Base-by-base conservation (phyloP, 1,284 basidiomycete species). In the Leccinum griseonigrum region DNA sequence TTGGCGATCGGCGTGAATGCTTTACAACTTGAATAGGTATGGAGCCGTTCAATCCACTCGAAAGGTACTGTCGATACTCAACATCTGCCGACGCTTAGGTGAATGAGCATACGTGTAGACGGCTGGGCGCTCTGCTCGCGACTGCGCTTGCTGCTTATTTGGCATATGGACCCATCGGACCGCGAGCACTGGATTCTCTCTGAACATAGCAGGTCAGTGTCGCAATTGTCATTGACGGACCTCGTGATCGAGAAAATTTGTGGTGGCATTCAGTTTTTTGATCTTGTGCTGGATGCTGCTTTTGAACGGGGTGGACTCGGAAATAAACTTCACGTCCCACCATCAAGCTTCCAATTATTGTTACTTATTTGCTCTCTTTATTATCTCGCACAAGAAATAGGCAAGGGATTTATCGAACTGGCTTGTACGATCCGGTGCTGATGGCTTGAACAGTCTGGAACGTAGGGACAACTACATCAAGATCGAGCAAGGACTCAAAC, bases 71-170 rank as follows among this genome's bases (percentile, higher is more conserved):
- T 32, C 8, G n/a, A 53, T 10, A 29, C 51, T 53, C 28, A 53
- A 3, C 6, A 28, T 16, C 46, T 43, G 46, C n/a, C 18, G 43
- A 13, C 5, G 10, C 7, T 2, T 14, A 75, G 85, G 73, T 85
- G 88, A 87, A 65, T 86, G 69, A 72, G 80, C 68, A 62, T 86
- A 64, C 76, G 85, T 63, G 76, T 87, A 64, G 85, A 81, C 69
- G 63, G 0, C 66, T 86, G 18, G 38, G 51, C 38, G 22, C 22
- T 26, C 22, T 26, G 22, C 22, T 26, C 22, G 22, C 22, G 22
- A 26, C 22, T 26, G 22, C 22, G 22, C 22, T 26, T 26, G 22
- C 22, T 26, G 22, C 22, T 26, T 26, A 26, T 26, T 26, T 26
- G 14, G 58, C 54, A 14, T 54, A 59, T 34, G 58, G 51, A 16